Conservation (phyloP, 106 monocot species). For the Ottelia alismoides region DNA sequence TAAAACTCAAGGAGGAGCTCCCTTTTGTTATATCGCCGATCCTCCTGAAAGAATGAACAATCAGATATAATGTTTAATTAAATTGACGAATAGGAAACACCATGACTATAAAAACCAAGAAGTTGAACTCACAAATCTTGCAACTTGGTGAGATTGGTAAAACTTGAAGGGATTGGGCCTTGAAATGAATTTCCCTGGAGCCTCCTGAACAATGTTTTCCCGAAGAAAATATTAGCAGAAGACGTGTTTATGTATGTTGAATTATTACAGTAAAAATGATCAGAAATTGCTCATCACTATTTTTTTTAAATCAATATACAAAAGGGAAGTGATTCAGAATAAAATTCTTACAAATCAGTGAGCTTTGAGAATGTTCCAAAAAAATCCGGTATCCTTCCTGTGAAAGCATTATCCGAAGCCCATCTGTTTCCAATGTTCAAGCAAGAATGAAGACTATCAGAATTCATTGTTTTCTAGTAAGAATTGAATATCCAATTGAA, state of each 20-base stretch:
- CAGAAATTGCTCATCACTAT: too few species aligned
- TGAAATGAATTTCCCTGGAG: slow-evolving; percentile 20
- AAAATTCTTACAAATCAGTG: slow-evolving; percentile 52
- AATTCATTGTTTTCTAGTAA: too few species aligned
- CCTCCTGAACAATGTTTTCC: slow-evolving; percentile 7
- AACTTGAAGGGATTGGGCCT: slow-evolving; percentile 16
- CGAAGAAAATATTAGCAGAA: too few species aligned
- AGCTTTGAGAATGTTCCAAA: slow-evolving; percentile 43
- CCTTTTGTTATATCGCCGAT: slow-evolving; percentile 73
- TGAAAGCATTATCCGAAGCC: slow-evolving; percentile 57
- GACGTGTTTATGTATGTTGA: too few species aligned
- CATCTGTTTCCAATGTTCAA: slow-evolving; percentile 37
- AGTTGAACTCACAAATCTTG: slow-evolving; percentile 8
- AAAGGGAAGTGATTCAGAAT: too few species aligned
- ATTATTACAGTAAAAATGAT: too few species aligned
- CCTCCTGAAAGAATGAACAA: slow-evolving; percentile 31
- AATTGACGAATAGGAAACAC: too few species aligned
- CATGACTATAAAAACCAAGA: too few species aligned
- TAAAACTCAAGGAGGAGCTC: slow-evolving; percentile 55
- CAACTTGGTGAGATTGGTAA: slow-evolving; percentile 3
- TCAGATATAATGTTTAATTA: too few species aligned
- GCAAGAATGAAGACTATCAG: too few species aligned
- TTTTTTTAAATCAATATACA: too few species aligned
- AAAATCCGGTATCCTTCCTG: slow-evolving; percentile 70
- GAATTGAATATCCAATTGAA: too few species aligned